Base-by-base conservation (phyloP, 2,329 filamentous ascomycete genomes). In the Diaporthe sp. region DNA sequence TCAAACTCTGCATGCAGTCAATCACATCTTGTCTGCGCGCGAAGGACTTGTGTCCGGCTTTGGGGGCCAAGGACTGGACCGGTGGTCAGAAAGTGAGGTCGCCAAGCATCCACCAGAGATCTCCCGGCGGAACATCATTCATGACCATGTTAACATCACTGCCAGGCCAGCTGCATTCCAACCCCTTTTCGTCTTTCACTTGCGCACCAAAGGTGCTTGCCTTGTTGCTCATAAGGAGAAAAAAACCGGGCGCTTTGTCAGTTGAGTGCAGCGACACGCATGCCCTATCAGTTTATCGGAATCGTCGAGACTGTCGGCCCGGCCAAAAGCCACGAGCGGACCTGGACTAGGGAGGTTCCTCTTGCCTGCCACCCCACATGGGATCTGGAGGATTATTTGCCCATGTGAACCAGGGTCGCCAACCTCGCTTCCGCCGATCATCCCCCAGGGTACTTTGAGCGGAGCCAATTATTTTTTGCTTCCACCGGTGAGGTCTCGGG, bases 351-450 rank as follows among this genome's bases (percentile, higher is more conserved):
- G 32, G 32, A 30, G 27, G 30, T n/a, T 35, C 9, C 50, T 53
- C 59, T 42, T 72, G 63, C 47, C 42, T 37, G 44, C 63, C 63
- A 68, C 63, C 63, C 47, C 63, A 68, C 63, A 53, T 39, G 63
- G 47, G 63, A 68, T 68, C 47, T 53, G 32, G 63, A 68, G 63
- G 42, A 51, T 37, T 68, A 53, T 68, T 68, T 68, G 63, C 63
- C 63, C 63, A 53, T 53, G 32, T 68, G 63, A 53, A 53, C 47
- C 32, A 68, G 63, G 63, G 47, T 68, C 25, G 66, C 50, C 71
- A 71, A 70, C 66, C 72, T 73, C 65, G 71, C 71, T 66, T 56
- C 51, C 42, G 73, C 56, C 39, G 71, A 75, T 75, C 73, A 59
- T 17, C 56, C 37, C 32, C 66, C 44, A 35, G 70, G 56, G 53